Base-by-base conservation (phyloP, 441 rosid species). In the Populus hybrid region DNA sequence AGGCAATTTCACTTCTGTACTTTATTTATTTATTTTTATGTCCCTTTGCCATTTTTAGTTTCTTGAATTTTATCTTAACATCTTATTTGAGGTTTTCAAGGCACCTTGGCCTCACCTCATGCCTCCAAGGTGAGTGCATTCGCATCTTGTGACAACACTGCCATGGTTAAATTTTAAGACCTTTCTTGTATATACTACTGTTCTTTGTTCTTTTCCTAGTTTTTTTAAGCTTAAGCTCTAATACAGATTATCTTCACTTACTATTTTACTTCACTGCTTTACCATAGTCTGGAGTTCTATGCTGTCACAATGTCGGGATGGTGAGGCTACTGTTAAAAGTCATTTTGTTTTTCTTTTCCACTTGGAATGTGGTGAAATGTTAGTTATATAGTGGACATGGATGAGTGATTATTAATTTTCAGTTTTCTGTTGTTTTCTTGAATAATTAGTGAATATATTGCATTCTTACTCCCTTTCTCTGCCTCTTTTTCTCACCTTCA, bases 1-100 rank as follows among this genome's bases (percentile, higher is more conserved):
- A 73, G 94, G 97, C 90, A 40, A 76, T 77, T 78, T 67, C 57
- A 28, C 70, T 80, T 73, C 34, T 9, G 9, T 69, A 12, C 26
- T 61, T 64, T n/a, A 14, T 57, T 69, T 26, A 34, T 36, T 46
- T 26, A 2, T 6, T 19, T 21, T 53, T 46, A 3, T 34, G 28
- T 23, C 3, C n/a, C 53, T 46, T 73, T 30, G 24, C 23, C 4
- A 63, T 3, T 19, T 28, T 28, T 40, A 4, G 32, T 24, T 4
- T 34, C 64, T 24, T 63, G 21, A 19, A n/a, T 30, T 67, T 28
- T 8, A 0, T 34, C 57, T n/a, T 21, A 11, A 75, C 24, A 46
- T 46, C 11, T 46, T 46, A 46, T 46, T 3, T 46, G 53, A 12
- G 53, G 6, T 4, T 46, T 46, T 46, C 53, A 46, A 46, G 53